These are phyloP conservation scores for Epichloe amarillans DNA, from an alignment of 2,329 filamentous ascomycete species.

Conservation along the genomic window DNA sequence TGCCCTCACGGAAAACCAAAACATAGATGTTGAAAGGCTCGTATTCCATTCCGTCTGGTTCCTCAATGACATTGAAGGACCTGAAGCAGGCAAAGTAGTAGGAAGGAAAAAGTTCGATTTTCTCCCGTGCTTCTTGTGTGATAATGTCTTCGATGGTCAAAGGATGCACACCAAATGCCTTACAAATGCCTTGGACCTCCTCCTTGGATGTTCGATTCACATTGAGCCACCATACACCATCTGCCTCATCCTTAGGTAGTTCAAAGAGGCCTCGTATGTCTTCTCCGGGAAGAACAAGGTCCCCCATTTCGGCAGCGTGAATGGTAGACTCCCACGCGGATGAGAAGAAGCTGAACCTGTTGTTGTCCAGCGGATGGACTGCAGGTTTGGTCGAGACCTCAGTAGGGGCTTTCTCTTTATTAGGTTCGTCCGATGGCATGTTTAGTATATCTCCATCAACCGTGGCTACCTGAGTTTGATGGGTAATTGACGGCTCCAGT, in stretches of 20 bases:
- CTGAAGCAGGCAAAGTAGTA: constrained; percentile 99
- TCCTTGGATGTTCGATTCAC: constrained; percentile 81
- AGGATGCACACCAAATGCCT: constrained; percentile 90
- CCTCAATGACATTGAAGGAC: constrained; percentile 70
- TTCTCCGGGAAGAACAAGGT: constrained; percentile 78
- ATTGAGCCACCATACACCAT: constrained; percentile 98
- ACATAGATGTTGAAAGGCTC: constrained; percentile 96
- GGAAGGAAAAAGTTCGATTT: constrained; percentile 92
- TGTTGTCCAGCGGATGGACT: constrained; percentile 42
- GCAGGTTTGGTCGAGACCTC: constrained; percentile 23
- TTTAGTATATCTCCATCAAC: constrained; percentile 44
- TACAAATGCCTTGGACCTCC: constrained; percentile 77
- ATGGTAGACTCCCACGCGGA: constrained; percentile 90
- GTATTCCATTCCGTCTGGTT: constrained; percentile 69
- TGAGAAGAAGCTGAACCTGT: constrained; percentile 93
- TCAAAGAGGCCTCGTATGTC: constrained; percentile 77
- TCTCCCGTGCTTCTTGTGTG: constrained; percentile 90
- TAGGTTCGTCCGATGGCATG: constrained; percentile 33
- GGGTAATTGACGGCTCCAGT: constrained; percentile 13
- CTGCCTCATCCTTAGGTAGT: constrained; percentile 44
- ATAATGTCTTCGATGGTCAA: constrained; percentile 93
- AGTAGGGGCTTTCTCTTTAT: constrained; percentile 33
- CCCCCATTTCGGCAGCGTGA: constrained; percentile 77
- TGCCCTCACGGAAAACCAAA: constrained; percentile 89
- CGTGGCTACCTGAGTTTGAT: constrained; percentile 29